These are phyloP conservation scores for Nitzschia putrida DNA, from an alignment of 108 stramenopile species.

Conservation along the genomic window DNA sequence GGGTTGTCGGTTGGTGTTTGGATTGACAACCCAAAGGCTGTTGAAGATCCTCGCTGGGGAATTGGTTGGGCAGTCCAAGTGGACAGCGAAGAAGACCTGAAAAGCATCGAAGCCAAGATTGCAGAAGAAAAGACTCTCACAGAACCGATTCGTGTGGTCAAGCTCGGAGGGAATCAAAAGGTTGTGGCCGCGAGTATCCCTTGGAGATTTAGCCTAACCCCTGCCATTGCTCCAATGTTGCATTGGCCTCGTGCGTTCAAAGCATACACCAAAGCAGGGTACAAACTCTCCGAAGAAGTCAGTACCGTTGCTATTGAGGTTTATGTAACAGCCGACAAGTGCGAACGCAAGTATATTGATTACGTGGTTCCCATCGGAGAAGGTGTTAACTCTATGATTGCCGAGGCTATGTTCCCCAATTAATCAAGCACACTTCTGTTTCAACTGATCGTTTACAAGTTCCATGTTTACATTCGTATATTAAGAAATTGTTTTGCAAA, in stretches of 20 bases:
- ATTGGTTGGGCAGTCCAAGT: conserved; percentile 23
- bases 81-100: background rate
- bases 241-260: conserved; percentile 28
- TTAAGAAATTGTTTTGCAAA: background rate
- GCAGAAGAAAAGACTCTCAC: background rate
- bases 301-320: too few relatives aligned
- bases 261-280: conserved; percentile 3
- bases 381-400: too few relatives aligned
- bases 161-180: background rate
- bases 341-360: too few relatives aligned
- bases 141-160: conserved; percentile 18
- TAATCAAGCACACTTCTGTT: too few relatives aligned
- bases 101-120: conserved; percentile 2
- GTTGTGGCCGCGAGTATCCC: conserved; percentile 17
- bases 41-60: conserved; percentile 27
- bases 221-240: conserved; percentile 29
- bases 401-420: too few relatives aligned
- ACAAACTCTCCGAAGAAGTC: background rate
- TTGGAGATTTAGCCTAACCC: conserved; percentile 23
- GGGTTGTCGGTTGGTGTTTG: conserved; percentile 16
- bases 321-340: too few relatives aligned
- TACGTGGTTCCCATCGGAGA: too few relatives aligned
- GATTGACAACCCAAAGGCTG: conserved; percentile 21
- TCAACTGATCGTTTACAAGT: too few relatives aligned
- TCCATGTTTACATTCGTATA: background rate